phyloP scores from a whole-genome alignment of 768 basidiomycete genomes.

The Leccinum variicolor region DNA sequence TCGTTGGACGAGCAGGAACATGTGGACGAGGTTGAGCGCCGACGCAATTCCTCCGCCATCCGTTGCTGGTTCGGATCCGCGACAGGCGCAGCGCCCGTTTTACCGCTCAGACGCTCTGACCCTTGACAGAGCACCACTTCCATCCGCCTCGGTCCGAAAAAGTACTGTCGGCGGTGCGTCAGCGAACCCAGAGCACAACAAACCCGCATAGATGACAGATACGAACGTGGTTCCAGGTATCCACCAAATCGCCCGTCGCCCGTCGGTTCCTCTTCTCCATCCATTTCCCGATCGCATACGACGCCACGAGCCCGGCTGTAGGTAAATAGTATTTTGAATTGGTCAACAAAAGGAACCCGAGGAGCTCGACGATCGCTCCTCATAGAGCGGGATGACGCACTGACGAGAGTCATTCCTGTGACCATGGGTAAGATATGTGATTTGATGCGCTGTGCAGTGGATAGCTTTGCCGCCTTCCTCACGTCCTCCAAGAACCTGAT shows the following conservation, averaged over 20 bases:
- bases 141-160: slow-evolving; percentile 45
- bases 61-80: slow-evolving; percentile 17
- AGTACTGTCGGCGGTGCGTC: slow-evolving; percentile 32
- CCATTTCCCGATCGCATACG: slow-evolving; percentile 14
- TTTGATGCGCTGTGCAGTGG: slow-evolving; percentile 31
- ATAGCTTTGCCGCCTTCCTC: slow-evolving; percentile 32
- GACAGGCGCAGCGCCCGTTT: slow-evolving; percentile 16
- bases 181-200: background rate
- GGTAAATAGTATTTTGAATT: no score
- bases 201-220: background rate
- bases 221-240: slow-evolving; percentile 50
- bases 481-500: slow-evolving; percentile 39
- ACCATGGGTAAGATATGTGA: slow-evolving; percentile 30
- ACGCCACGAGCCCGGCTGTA: slow-evolving; percentile 19
- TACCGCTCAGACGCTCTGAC: slow-evolving; percentile 28
- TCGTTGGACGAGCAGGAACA: background rate
- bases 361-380: no score
- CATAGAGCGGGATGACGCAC: slow-evolving; percentile 6
- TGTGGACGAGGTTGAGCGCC: background rate
- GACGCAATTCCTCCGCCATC: slow-evolving; percentile 19
- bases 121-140: slow-evolving; percentile 37
- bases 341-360: no score
- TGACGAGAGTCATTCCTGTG: slow-evolving; percentile 26
- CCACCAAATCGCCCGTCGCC: slow-evolving; percentile 40
- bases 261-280: slow-evolving; percentile 37